These are phyloP conservation scores for Lasiosphaeriaceae sp. DNA, from an alignment of 495 filamentous ascomycete genomes.

Conservation along the genomic window DNA sequence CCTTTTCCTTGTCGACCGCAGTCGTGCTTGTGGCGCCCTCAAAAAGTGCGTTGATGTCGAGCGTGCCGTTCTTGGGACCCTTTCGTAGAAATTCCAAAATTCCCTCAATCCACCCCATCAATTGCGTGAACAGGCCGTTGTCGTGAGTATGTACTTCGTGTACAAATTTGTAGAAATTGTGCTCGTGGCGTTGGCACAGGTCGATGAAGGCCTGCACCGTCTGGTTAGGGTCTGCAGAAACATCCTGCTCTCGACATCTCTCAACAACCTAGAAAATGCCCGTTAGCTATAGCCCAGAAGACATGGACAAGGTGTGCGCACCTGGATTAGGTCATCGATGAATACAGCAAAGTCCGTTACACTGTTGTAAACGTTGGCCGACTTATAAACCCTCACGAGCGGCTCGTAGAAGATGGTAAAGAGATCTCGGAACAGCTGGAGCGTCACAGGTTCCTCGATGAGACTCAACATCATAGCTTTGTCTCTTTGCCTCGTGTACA, in stretches of 20 bases:
- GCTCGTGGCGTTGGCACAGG: conserved; percentile 88
- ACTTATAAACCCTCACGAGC: conserved; percentile 94
- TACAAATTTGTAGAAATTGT: conserved; percentile 97
- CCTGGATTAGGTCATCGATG: conserved; percentile 80
- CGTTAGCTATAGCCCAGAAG: conserved; percentile 1
- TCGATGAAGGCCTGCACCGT: conserved; percentile 99
- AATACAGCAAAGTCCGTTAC: conserved; percentile 95
- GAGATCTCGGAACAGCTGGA: conserved; percentile 89
- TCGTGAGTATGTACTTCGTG: conserved; percentile 99
- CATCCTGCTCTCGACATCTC: conserved; percentile 83
- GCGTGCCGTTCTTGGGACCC: conserved; percentile 69
- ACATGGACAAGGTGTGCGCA: conserved; percentile 18
- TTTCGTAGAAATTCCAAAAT: conserved; percentile 90
- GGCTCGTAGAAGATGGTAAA: conserved; percentile 99
- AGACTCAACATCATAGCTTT: conserved; percentile 96
- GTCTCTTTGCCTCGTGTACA: conserved; percentile 86
- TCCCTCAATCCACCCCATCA: conserved; percentile 97
- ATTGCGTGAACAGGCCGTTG: conserved; percentile 88
- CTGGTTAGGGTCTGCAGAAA: conserved; percentile 92
- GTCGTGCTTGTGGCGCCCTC: conserved; percentile 66
- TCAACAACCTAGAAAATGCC: conserved; percentile 60
- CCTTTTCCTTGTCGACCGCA: conserved; percentile 63
- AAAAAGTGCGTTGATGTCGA: conserved; percentile 93
- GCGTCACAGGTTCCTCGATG: conserved; percentile 90
- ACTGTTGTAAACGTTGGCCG: conserved; percentile 93